Evolutionary conservation across 1,284 basidiomycete species (phyloP).

Genomic region (Inonotus obliquus): DNA sequence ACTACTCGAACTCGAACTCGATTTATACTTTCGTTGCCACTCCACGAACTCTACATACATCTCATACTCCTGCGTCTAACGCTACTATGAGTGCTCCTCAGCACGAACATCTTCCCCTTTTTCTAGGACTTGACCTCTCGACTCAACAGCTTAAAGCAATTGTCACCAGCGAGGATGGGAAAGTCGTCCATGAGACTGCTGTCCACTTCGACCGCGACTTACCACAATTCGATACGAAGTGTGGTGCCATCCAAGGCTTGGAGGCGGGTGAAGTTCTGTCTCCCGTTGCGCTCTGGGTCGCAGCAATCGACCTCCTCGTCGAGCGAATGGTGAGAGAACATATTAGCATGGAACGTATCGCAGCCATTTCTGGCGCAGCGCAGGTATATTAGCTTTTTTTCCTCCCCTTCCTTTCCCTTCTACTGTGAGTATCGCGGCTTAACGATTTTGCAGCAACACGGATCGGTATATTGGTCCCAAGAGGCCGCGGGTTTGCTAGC

Average conservation of each 20-base stretch:
- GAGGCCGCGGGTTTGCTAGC: slow-evolving; percentile 51
- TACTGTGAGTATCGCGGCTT: slow-evolving; percentile 3
- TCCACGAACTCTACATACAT: background rate
- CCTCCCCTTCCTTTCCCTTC: background rate
- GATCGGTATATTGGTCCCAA: slow-evolving; percentile 82
- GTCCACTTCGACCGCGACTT: slow-evolving; percentile 83
- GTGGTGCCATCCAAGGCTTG: slow-evolving; percentile 67
- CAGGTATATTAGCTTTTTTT: slow-evolving; percentile 43
- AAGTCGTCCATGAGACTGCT: slow-evolving; percentile 65
- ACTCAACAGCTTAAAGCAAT: slow-evolving; percentile 85
- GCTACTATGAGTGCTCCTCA: background rate
- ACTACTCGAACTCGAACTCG: background rate
- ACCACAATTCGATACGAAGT: slow-evolving; percentile 65
- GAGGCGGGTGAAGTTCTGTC: slow-evolving; percentile 70
- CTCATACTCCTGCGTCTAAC: background rate
- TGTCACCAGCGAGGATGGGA: slow-evolving; percentile 55
- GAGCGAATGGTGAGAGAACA: slow-evolving; percentile 58
- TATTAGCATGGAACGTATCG: slow-evolving; percentile 55
- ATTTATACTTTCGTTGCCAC: background rate
- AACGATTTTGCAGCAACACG: slow-evolving; percentile 67
- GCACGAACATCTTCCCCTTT: slow-evolving; percentile 35
- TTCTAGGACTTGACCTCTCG: slow-evolving; percentile 84
- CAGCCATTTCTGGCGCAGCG: slow-evolving; percentile 69
- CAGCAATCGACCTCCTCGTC: slow-evolving; percentile 78
- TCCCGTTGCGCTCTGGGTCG: slow-evolving; percentile 81